phyloP scores from a whole-genome alignment of 1,284 basidiomycete genomes.

The Malassezia vespertilionis region DNA sequence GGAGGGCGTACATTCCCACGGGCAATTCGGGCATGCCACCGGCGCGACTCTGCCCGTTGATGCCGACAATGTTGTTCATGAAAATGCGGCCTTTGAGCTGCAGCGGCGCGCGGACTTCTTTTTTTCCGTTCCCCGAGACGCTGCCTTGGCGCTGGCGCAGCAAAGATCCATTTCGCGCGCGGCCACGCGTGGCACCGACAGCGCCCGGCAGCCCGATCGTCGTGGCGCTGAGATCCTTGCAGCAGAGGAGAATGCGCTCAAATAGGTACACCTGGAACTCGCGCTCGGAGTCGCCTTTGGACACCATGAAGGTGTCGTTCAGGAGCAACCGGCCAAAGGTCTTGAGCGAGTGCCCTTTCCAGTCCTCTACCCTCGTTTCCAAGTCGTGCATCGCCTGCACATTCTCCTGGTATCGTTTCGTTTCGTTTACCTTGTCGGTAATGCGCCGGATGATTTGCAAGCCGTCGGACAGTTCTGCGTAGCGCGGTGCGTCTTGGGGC shows the following conservation, averaged over 20 bases:
- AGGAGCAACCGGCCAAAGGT: slow-evolving; percentile 86
- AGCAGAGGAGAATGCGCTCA: slow-evolving; percentile 96
- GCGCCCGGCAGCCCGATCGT: no score
- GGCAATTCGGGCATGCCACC: slow-evolving; percentile 23
- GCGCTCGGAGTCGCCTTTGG: slow-evolving; percentile 88
- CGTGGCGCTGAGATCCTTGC: slow-evolving; percentile 64
- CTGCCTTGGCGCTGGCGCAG: slow-evolving; percentile 28
- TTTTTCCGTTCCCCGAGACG: slow-evolving; percentile 21
- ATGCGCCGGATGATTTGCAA: slow-evolving; percentile 79
- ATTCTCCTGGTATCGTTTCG: slow-evolving; percentile 70
- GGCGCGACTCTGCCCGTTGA: slow-evolving; percentile 50
- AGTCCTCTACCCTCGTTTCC: slow-evolving; percentile 84
- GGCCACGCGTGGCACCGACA: no score
- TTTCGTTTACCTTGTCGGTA: slow-evolving; percentile 91
- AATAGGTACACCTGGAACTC: slow-evolving; percentile 99
- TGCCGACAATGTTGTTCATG: slow-evolving; percentile 83
- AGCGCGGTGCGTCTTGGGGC: slow-evolving; percentile 41
- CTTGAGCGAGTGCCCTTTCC: slow-evolving; percentile 93
- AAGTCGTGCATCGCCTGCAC: slow-evolving; percentile 76
- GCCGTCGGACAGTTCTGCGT: slow-evolving; percentile 72
- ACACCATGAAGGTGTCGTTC: slow-evolving; percentile 89
- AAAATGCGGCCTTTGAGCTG: slow-evolving; percentile 95
- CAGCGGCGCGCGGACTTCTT: slow-evolving; percentile 54
- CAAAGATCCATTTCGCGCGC: slow-evolving; percentile 31
- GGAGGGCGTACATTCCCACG: slow-evolving; percentile 51